Percentiles rank a stretch among this genome's conserved stretches.
These are phyloP conservation scores for Fraxinus pennsylvanica DNA, from an alignment of 257 asterid genomes.

Conservation along the genomic window DNA sequence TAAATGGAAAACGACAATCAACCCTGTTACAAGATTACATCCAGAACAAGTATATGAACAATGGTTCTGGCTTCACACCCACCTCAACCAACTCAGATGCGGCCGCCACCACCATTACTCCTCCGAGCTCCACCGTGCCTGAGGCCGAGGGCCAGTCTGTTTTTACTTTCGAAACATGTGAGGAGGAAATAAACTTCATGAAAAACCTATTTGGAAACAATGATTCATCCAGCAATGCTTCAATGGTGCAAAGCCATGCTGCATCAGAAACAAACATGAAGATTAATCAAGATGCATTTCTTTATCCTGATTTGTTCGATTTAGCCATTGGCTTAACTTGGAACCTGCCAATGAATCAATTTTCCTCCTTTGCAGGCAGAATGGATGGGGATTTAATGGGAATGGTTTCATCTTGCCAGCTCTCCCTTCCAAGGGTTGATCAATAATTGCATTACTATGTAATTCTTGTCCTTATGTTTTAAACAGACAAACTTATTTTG, in stretches of 20 bases:
- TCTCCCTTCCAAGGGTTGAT: slow-evolving; percentile 11
- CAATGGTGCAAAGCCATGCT: not conserved
- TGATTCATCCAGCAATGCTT: not conserved
- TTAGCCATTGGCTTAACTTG: slow-evolving; percentile 11
- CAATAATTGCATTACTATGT: not conserved
- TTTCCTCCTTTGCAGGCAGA: slow-evolving; percentile 8
- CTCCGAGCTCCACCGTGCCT: slow-evolving; percentile 8
- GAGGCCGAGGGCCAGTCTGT: slow-evolving; percentile 34
- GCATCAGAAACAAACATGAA: slow-evolving; percentile 1
- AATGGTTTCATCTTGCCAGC: slow-evolving; percentile 31
- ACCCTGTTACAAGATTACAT: slow-evolving; percentile 62
- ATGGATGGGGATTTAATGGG: slow-evolving; percentile 34
- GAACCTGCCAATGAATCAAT: slow-evolving; percentile 20
- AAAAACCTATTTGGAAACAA: slow-evolving; percentile 39
- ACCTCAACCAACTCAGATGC: not conserved
- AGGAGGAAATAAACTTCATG: slow-evolving; percentile 63
- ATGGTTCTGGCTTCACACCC: not conserved
- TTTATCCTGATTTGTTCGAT: slow-evolving; percentile 28
- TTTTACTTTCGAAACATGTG: slow-evolving; percentile 32
- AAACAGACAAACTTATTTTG: too few species aligned
- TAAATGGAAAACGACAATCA: slow-evolving; percentile 29
- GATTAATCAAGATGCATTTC: not conserved
- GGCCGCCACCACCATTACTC: not conserved
- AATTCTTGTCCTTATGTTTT: too few species aligned
- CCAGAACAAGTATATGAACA: slow-evolving; percentile 21